Conservation (phyloP, 306 rosid species). For the Nissolia schottii region DNA sequence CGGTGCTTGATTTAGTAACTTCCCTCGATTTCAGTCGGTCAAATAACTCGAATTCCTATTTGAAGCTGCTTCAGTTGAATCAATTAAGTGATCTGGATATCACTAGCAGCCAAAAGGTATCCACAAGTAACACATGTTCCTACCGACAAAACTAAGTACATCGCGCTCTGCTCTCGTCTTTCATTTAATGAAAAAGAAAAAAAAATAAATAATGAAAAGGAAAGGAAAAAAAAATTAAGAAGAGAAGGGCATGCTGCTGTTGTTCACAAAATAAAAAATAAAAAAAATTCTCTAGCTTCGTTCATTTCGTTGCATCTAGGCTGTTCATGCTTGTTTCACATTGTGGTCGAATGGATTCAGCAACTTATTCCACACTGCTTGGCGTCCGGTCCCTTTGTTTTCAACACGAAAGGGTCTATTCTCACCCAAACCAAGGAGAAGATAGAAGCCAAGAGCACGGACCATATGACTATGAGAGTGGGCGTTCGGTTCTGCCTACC, state of each 20-base stretch:
- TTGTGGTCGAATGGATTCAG: conserved; percentile 32
- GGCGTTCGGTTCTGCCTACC: conserved; percentile 96
- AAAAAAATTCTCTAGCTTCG: conserved; percentile 14
- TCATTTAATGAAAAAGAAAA: neutral
- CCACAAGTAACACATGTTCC: conserved; percentile 16
- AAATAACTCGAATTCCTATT: neutral
- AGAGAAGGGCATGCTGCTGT: neutral
- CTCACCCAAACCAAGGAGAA: conserved; percentile 98
- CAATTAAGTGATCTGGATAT: neutral
- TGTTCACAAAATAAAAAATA: no score
- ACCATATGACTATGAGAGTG: conserved; percentile 88
- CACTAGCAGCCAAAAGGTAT: neutral
- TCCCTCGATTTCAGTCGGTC: neutral
- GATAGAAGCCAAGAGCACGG: conserved; percentile 93
- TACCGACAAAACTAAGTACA: conserved; percentile 31
- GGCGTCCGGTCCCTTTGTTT: conserved; percentile 85
- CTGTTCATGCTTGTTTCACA: neutral
- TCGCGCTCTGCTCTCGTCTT: neutral
- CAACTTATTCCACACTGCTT: conserved; percentile 93
- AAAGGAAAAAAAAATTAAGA: no score
- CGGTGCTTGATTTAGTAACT: neutral
- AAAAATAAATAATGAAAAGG: no score
- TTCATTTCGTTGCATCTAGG: conserved; percentile 3
- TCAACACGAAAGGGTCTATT: conserved; percentile 85
- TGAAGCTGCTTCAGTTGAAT: conserved; percentile 17